These are phyloP conservation scores for Umbellularia californica DNA, from an alignment of 164 flowering plant genomes.

Conservation along the genomic window DNA sequence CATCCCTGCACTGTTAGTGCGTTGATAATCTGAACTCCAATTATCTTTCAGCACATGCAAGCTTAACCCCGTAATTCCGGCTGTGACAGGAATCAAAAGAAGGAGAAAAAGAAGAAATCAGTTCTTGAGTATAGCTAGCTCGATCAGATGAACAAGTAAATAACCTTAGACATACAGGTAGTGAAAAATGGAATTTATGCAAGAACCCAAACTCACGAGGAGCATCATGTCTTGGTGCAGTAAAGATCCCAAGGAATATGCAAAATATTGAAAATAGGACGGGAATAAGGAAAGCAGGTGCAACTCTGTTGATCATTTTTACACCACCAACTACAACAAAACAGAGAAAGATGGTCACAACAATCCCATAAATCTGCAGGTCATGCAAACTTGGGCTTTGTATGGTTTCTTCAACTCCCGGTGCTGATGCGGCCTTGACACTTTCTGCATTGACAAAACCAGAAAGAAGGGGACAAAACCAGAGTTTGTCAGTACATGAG, in stretches of 20 bases:
- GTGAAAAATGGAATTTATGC: background rate
- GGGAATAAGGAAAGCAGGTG: slow-evolving; percentile 96
- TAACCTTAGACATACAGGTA: background rate
- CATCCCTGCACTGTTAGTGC: slow-evolving; percentile 76
- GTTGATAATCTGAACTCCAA: slow-evolving; percentile 82
- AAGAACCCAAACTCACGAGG: slow-evolving; percentile 34
- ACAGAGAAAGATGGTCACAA: slow-evolving; percentile 82
- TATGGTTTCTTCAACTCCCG: slow-evolving; percentile 36
- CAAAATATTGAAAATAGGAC: slow-evolving; percentile 79
- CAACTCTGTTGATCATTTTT: slow-evolving; percentile 93
- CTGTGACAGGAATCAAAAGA: slow-evolving; percentile 32
- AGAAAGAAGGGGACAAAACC: slow-evolving; percentile 17
- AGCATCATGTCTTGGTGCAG: slow-evolving; percentile 59
- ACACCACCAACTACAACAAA: slow-evolving; percentile 99
- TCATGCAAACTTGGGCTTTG: slow-evolving; percentile 79
- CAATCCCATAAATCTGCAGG: slow-evolving; percentile 88
- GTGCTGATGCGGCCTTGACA: slow-evolving; percentile 59
- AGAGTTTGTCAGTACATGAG: background rate
- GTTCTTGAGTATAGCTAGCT: background rate
- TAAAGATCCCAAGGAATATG: slow-evolving; percentile 71
- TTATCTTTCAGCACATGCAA: slow-evolving; percentile 63
- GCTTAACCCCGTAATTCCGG: slow-evolving; percentile 88
- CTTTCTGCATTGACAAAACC: slow-evolving; percentile 64
- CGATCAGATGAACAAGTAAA: background rate
- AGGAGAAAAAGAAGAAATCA: background rate